phyloP scores from a whole-genome alignment of 2,329 filamentous ascomycete genomes.

The Pyrenochaeta sp. region DNA sequence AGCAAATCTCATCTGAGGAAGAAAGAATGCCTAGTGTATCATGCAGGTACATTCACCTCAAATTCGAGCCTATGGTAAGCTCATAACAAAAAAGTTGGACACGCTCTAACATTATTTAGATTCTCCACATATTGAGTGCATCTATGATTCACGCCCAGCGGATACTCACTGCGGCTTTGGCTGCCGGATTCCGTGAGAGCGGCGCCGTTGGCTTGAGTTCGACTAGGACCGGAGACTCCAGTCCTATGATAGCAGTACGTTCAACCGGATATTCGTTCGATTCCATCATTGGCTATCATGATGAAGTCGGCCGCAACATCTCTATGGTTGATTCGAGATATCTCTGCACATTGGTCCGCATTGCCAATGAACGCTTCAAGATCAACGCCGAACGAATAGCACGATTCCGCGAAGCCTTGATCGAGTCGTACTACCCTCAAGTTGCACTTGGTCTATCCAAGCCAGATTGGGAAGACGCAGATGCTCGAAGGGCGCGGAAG shows the following conservation, averaged over 20 bases:
- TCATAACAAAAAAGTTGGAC: not conserved
- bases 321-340: constrained; percentile 70
- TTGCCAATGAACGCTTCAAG: constrained; percentile 78
- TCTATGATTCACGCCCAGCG: constrained; percentile 78
- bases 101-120: constrained; percentile 62
- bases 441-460: constrained; percentile 11
- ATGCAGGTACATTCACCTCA: constrained; percentile 74
- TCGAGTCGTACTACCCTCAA: constrained; percentile 29
- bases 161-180: constrained; percentile 77
- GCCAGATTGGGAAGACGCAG: constrained; percentile 53
- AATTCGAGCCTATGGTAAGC: constrained; percentile 93
- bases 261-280: constrained; percentile 85
- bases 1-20: constrained; percentile 4
- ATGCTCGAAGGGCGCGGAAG: constrained; percentile 50
- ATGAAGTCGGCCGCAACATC: constrained; percentile 51
- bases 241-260: constrained; percentile 84
- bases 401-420: constrained; percentile 67
- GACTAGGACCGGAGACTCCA: constrained; percentile 52
- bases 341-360: constrained; percentile 69
- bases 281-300: constrained; percentile 73
- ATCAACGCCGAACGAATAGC: constrained; percentile 74
- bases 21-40: constrained; percentile 29
- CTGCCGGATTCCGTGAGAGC: constrained; percentile 88
- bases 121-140: constrained; percentile 84
- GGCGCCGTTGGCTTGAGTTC: constrained; percentile 74